Evolutionary conservation across 306 rosid species (phyloP), one percentile per base, ranked within the genome.

Genomic region (Neltuma alba): DNA sequence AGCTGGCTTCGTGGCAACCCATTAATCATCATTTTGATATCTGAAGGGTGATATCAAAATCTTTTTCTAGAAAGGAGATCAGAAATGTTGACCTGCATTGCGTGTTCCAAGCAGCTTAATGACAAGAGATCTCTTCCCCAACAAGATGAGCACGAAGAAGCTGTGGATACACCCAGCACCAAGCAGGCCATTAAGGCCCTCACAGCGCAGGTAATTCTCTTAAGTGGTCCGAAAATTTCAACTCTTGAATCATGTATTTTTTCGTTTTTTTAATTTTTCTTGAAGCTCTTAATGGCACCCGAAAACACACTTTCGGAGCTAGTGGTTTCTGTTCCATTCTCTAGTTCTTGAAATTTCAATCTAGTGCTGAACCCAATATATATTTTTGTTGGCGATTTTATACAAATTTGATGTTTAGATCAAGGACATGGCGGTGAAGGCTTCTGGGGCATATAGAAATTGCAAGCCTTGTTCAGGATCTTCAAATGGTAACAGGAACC

Each of bases 381-480:
- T 65, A 4, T 36, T 20, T 34, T 34, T 36, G 23, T 6, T 7
- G 27, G 27, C 20, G 50, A 23, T 66, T 66, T 38, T 21, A 1
- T 40, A 12, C 31, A 38, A 38, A 20, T 66, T 66, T 37, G 20
- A 10, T 38, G 9, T 79, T 55, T 89, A 95, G 99, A 95, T 95
- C 92, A 95, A 93, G 91, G 99, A 91, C 72, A 93, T 95, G 85
- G 99, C 99, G 60, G 83, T 95, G 87, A 95, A 89, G 86, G 99
- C 98, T 30, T 93, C 99, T 5, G 98, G 97, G 69, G 98, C 97
- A 13, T 95, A 95, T 80, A 93, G 86, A 85, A 95, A 86, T 79
- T 95, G 99, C 88, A 91, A 89, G 90, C 99, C 97, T 9, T 95
- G 99, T 76, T 85, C 98, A 8, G 87, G 98, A 79, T 89, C 95